Evolutionary conservation across 2,329 filamentous ascomycete genomes (phyloP).

Genomic region (Paraphaeosphaeria sporulosa): DNA sequence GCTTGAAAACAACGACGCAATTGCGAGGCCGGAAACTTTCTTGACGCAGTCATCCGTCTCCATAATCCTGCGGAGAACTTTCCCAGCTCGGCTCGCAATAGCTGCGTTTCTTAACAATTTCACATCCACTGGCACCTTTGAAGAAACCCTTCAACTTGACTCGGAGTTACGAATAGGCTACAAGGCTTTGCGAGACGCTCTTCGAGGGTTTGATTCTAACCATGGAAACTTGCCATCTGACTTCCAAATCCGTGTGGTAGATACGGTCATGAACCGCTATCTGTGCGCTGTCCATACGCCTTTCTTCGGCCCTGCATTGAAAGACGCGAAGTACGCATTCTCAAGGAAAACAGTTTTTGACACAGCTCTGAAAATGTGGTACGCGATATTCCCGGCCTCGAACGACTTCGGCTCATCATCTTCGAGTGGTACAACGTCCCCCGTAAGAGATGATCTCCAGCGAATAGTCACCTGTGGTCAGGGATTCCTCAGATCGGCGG

Average conservation of each 20-base stretch:
- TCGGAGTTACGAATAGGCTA: slow-evolving; percentile 26
- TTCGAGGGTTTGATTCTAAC: slow-evolving; percentile 21
- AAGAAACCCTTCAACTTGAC: slow-evolving; percentile 39
- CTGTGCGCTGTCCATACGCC: slow-evolving; percentile 35
- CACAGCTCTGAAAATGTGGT: slow-evolving; percentile 38
- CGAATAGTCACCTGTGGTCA: slow-evolving; percentile 32
- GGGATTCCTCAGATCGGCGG: slow-evolving; percentile 34
- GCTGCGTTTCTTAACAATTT: slow-evolving; percentile 40
- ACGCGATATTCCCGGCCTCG: slow-evolving; percentile 18
- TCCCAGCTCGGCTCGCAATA: slow-evolving; percentile 48
- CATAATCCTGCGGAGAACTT: slow-evolving; percentile 47
- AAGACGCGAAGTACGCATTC: slow-evolving; percentile 34
- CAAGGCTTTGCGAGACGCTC: slow-evolving; percentile 27
- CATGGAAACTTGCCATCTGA: slow-evolving; percentile 8
- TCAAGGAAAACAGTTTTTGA: slow-evolving; percentile 37
- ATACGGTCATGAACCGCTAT: slow-evolving; percentile 40
- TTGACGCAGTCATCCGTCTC: slow-evolving; percentile 48
- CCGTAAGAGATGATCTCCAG: slow-evolving; percentile 22
- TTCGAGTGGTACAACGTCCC: not conserved
- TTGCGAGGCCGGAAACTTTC: slow-evolving; percentile 31
- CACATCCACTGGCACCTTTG: slow-evolving; percentile 30
- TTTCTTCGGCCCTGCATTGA: slow-evolving; percentile 30
- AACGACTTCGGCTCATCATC: not conserved
- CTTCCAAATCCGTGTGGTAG: slow-evolving; percentile 30
- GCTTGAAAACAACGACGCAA: slow-evolving; percentile 36